phyloP scores from a whole-genome alignment of 176 grass and related monocot species.

The Oryza brachyantha region DNA sequence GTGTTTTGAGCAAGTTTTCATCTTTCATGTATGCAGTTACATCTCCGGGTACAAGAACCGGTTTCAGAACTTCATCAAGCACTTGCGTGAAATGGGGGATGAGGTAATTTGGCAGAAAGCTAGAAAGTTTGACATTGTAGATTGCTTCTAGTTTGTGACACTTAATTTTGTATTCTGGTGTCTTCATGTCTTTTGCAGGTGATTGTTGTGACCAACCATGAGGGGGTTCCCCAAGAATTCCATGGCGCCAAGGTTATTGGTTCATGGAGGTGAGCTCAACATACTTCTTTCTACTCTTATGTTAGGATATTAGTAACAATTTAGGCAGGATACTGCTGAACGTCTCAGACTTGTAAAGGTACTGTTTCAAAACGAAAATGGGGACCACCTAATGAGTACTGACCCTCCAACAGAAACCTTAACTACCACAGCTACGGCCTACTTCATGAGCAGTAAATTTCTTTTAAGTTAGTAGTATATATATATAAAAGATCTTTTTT shows the following conservation, averaged over 20 bases:
- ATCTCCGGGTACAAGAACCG: slow-evolving; percentile 77
- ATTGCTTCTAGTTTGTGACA: background rate
- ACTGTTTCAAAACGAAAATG: background rate
- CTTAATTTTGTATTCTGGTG: background rate
- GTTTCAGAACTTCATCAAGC: slow-evolving; percentile 75
- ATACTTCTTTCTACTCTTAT: background rate
- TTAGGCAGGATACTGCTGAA: background rate
- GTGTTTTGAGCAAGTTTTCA: background rate
- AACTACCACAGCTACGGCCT: background rate
- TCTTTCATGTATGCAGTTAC: slow-evolving; percentile 37
- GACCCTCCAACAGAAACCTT: background rate
- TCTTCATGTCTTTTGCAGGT: slow-evolving; percentile 41
- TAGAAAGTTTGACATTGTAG: background rate
- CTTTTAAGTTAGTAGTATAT: background rate
- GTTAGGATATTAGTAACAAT: background rate
- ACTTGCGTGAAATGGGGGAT: slow-evolving; percentile 63
- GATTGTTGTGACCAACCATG: slow-evolving; percentile 89
- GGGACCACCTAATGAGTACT: background rate
- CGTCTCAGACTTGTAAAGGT: background rate
- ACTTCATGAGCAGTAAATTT: background rate
- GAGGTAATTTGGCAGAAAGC: slow-evolving; percentile 26
- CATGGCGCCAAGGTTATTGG: slow-evolving; percentile 88
- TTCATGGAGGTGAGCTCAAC: slow-evolving; percentile 77
- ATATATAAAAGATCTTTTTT: too few relatives aligned
- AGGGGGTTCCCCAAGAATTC: slow-evolving; percentile 85